Percentiles rank a stretch among this genome's conserved stretches.
Conservation (phyloP, 2,329 filamentous ascomycete genomes). For the Tolypocladium pustulatum region DNA sequence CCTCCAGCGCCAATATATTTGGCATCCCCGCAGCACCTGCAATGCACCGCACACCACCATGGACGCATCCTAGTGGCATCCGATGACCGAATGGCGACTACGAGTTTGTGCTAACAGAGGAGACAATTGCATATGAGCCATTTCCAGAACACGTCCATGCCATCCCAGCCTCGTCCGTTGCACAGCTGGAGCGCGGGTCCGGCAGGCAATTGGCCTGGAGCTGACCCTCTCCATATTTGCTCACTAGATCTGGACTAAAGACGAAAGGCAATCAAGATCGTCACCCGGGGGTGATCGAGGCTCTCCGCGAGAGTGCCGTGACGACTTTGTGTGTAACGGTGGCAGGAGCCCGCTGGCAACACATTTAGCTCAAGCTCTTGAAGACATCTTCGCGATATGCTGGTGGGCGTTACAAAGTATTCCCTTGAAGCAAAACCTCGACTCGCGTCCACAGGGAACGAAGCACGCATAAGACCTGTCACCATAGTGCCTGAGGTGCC, state of each 20-base stretch:
- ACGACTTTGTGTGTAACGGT: not conserved
- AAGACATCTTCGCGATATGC: not conserved
- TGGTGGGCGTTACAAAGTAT: not conserved
- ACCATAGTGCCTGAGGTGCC: not conserved
- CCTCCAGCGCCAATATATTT: not conserved
- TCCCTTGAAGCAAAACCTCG: not conserved
- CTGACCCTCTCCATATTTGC: not conserved
- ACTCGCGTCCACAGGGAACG: not conserved
- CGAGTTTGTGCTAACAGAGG: constrained; percentile 1
- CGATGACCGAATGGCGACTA: not conserved
- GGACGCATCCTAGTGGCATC: not conserved
- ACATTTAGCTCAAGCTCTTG: not conserved
- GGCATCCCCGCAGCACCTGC: not conserved
- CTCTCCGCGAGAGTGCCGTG: not conserved
- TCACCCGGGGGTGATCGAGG: not conserved
- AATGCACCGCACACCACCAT: not conserved
- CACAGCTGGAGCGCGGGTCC: constrained; percentile 14
- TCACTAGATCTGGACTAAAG: not conserved
- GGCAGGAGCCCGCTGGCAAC: too few species aligned
- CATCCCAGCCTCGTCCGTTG: constrained; percentile 6
- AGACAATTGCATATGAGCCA: constrained; percentile 7
- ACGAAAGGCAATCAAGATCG: not conserved
- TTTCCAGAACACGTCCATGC: constrained; percentile 3
- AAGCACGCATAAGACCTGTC: not conserved
- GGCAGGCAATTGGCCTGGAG: not conserved